phyloP scores from a whole-genome alignment of 768 basidiomycete species.

The Jaapia argillacea region DNA sequence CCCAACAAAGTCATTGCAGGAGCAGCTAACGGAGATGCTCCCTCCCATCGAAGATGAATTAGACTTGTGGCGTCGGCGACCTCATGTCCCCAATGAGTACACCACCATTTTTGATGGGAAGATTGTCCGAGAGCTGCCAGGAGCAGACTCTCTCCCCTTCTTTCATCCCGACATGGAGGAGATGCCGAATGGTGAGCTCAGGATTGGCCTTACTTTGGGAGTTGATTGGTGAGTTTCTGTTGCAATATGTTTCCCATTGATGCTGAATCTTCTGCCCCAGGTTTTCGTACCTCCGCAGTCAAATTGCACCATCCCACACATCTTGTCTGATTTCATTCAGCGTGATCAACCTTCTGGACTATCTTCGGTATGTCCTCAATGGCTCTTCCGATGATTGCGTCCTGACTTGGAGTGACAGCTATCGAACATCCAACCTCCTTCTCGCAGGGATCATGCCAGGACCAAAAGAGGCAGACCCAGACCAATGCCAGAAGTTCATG shows the following conservation, averaged over 20 bases:
- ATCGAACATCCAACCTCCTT: conserved; percentile 16
- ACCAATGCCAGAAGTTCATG: conserved; percentile 19
- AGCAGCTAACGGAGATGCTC: conserved; percentile 10
- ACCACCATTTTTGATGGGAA: conserved; percentile 19
- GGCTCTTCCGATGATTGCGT: neutral
- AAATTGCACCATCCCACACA: conserved; percentile 24
- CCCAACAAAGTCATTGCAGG: conserved; percentile 6
- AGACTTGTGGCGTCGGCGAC: conserved; percentile 8
- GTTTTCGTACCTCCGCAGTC: conserved; percentile 26
- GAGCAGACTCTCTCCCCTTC: conserved; percentile 17
- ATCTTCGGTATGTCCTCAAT: conserved; percentile 13
- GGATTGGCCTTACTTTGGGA: conserved; percentile 18
- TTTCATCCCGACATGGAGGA: conserved; percentile 11
- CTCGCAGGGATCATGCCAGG: conserved; percentile 17
- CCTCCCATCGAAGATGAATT: conserved; percentile 17
- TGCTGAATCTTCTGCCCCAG: conserved; percentile 9
- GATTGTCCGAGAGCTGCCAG: conserved; percentile 14
- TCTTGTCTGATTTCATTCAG: conserved; percentile 24
- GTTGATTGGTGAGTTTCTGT: conserved; percentile 20
- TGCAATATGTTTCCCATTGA: neutral
- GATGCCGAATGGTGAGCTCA: conserved; percentile 15
- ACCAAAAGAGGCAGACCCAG: conserved; percentile 17
- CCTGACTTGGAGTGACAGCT: conserved; percentile 8
- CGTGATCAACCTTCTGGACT: conserved; percentile 19
- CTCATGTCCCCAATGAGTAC: conserved; percentile 7